Evolutionary conservation across 306 rosid genomes (phyloP).

Genomic region (Citrullus colocynthis): DNA sequence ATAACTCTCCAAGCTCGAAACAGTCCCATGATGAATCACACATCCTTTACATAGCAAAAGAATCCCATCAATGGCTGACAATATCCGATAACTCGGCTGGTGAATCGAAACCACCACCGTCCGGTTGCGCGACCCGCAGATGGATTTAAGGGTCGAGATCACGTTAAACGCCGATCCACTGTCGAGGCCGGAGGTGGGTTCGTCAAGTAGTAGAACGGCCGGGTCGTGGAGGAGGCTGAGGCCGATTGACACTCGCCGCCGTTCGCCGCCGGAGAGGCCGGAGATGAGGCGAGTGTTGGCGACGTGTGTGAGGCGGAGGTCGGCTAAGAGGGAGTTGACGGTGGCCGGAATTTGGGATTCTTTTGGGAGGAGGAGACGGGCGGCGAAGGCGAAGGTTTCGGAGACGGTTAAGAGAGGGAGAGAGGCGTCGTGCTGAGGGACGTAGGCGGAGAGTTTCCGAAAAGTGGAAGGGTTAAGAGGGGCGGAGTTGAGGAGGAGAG

Average conservation of each 20-base stretch:
- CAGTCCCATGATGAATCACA: constrained; percentile 66
- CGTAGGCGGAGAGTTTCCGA: constrained; percentile 79
- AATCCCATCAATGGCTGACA: constrained; percentile 55
- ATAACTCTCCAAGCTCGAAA: constrained; percentile 43
- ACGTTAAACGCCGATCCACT: constrained; percentile 70
- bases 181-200: constrained; percentile 94
- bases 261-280: constrained; percentile 76
- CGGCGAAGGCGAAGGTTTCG: constrained; percentile 70
- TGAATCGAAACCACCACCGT: constrained; percentile 75
- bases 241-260: constrained; percentile 72
- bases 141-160: constrained; percentile 59
- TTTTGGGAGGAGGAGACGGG: constrained; percentile 54
- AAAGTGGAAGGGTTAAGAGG: constrained; percentile 56
- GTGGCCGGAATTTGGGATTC: constrained; percentile 17
- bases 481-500: constrained; percentile 53
- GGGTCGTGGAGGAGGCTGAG: constrained; percentile 85
- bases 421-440: constrained; percentile 82
- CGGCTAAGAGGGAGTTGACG: constrained; percentile 43
- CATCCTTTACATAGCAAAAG: constrained; percentile 51
- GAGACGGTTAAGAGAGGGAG: constrained; percentile 72
- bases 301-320: constrained; percentile 49
- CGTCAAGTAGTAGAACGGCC: constrained; percentile 62
- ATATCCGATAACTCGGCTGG: constrained; percentile 80
- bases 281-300: constrained; percentile 46
- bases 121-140: constrained; percentile 43